Evolutionary conservation across 768 basidiomycete species (phyloP).

Genomic region (Lentinula sp.): DNA sequence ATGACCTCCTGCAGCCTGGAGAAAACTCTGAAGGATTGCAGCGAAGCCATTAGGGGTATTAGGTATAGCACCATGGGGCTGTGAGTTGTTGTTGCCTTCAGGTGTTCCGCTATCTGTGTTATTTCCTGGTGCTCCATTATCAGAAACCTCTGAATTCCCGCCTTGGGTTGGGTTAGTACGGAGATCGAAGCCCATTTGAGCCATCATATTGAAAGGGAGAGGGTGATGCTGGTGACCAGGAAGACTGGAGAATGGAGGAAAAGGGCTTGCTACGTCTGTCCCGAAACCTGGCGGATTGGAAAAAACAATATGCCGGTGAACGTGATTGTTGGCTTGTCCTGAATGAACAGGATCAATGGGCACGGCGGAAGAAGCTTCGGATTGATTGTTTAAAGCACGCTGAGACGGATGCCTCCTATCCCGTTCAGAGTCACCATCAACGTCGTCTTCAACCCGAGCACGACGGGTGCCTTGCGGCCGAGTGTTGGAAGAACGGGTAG

Average conservation of each 20-base stretch:
- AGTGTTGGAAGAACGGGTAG: background rate
- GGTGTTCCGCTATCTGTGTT: background rate
- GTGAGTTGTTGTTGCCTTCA: background rate
- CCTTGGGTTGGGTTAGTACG: background rate
- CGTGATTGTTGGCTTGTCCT: background rate
- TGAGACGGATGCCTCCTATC: slow-evolving; percentile 64
- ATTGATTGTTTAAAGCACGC: slow-evolving; percentile 26
- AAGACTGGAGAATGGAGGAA: background rate
- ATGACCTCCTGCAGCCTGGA: background rate
- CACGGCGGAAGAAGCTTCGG: slow-evolving; percentile 15
- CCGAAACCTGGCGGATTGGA: background rate
- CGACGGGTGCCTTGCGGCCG: slow-evolving; percentile 30
- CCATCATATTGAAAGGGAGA: background rate
- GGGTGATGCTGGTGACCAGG: background rate
- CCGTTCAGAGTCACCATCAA: slow-evolving; percentile 42
- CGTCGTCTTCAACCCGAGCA: slow-evolving; percentile 55
- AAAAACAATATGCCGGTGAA: background rate
- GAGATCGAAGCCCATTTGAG: background rate
- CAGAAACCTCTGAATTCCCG: background rate
- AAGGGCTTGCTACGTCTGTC: background rate
- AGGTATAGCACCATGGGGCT: background rate
- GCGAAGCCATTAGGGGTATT: background rate
- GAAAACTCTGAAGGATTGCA: background rate
- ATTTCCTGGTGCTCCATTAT: background rate
- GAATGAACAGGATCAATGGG: background rate